A percentile compares a stretch with the other conserved stretches of the same genome.
Conservation (phyloP, 176 grass and related monocot genomes). For the Lolium multiflorum region DNA sequence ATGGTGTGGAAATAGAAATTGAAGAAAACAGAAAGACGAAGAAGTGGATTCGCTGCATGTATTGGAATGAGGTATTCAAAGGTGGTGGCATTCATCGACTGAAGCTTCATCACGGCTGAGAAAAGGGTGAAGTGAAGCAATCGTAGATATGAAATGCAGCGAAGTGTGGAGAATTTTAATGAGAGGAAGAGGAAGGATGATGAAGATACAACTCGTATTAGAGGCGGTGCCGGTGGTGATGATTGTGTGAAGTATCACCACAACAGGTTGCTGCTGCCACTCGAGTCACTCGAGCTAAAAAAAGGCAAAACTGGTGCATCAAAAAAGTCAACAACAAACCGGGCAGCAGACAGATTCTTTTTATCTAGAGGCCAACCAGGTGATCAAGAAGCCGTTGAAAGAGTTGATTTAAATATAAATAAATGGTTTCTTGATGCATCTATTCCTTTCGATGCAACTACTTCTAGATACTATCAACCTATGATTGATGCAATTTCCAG, state of each 20-base stretch:
- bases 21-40: no score
- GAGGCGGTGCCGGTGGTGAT: neutral
- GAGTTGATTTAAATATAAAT: neutral
- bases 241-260: neutral
- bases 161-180: no score
- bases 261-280: neutral
- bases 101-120: no score
- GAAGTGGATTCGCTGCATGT: no score
- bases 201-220: neutral
- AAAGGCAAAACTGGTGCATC: neutral
- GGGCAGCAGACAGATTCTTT: neutral
- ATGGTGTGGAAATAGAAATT: no score
- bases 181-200: no score
- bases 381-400: neutral
- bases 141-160: no score
- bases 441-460: slow-evolving; percentile 29
- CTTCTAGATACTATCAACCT: neutral
- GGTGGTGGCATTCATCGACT: no score
- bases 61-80: no score
- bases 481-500: slow-evolving; percentile 11
- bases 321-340: neutral
- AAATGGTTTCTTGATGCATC: slow-evolving; percentile 32
- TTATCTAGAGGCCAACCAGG: neutral
- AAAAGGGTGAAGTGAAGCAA: no score
- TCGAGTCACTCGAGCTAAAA: neutral